These are phyloP conservation scores for Lasiodiplodia sp. DNA, from an alignment of 2,329 filamentous ascomycete species.

Conservation along the genomic window DNA sequence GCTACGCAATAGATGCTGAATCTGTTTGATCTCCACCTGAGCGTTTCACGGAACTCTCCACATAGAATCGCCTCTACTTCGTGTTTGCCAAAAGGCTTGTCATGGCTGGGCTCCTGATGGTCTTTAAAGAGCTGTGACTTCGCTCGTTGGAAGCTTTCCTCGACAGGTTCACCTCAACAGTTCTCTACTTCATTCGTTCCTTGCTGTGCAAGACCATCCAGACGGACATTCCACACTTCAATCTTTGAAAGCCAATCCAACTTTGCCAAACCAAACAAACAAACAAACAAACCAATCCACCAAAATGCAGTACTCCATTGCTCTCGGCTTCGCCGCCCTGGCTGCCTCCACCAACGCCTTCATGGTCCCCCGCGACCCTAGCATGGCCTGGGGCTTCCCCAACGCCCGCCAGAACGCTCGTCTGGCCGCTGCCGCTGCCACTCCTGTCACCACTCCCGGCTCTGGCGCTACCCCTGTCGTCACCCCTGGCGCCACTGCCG, in stretches of 20 bases:
- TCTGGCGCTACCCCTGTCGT: constrained; percentile 13
- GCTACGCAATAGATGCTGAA: constrained; percentile 3
- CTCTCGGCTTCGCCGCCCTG: constrained; percentile 21
- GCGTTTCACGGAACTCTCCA: constrained; percentile 19
- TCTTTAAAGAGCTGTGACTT: constrained; percentile 7
- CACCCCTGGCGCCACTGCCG: constrained; percentile 22
- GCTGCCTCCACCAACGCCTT: constrained; percentile 25
- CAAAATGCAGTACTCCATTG: constrained; percentile 30
- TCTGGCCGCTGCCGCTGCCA: not conserved
- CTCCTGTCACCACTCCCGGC: constrained; percentile 13
- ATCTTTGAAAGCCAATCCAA: constrained; percentile 24
- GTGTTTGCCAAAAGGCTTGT: constrained; percentile 11
- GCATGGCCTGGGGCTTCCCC: constrained; percentile 13
- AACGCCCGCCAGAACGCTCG: constrained; percentile 12
- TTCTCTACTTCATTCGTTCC: constrained; percentile 20
- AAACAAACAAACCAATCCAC: constrained; percentile 4
- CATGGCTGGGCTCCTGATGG: constrained; percentile 7
- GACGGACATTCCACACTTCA: constrained; percentile 14
- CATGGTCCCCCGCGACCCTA: constrained; percentile 26
- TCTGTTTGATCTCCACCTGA: constrained; percentile 8
- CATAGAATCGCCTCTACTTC: constrained; percentile 1
- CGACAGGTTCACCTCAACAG: constrained; percentile 28
- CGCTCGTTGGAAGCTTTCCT: not conserved
- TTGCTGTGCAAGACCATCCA: constrained; percentile 29
- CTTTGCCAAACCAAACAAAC: constrained; percentile 20